phyloP scores from a whole-genome alignment of 106 monocot species.

The Phalaenopsis aphrodite region DNA sequence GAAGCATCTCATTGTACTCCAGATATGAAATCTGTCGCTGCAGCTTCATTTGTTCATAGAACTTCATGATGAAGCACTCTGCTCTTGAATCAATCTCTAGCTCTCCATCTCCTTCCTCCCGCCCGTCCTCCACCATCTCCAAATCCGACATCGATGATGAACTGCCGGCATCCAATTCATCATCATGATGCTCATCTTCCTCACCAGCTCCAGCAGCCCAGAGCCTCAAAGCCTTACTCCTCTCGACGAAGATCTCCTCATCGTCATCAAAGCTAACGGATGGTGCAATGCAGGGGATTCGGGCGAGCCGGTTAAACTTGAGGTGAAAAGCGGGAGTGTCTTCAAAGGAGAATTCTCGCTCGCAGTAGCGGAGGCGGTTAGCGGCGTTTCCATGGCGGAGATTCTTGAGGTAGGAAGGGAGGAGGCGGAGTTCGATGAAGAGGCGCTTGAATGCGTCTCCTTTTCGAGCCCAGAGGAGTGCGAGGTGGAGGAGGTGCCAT shows the following conservation, averaged over 20 bases:
- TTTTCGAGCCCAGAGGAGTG: conserved; percentile 32
- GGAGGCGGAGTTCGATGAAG: conserved; percentile 17
- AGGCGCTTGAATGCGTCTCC: conserved; percentile 20
- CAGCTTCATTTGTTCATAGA: conserved; percentile 24
- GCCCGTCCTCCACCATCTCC: not conserved
- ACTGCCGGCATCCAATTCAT: not conserved
- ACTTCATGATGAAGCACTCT: conserved; percentile 21
- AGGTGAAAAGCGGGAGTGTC: conserved; percentile 51
- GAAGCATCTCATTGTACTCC: conserved; percentile 19
- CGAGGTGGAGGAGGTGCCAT: conserved; percentile 28
- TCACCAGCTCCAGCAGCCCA: not conserved
- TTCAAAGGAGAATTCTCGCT: conserved; percentile 58
- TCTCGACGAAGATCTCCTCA: conserved; percentile 7
- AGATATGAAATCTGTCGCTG: conserved; percentile 16
- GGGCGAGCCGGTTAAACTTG: conserved; percentile 21
- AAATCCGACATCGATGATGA: too few species aligned
- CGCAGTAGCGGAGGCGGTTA: conserved; percentile 7
- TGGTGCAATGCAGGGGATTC: conserved; percentile 41
- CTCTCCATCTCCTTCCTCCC: not conserved
- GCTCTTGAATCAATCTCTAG: conserved; percentile 18
- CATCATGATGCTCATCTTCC: not conserved
- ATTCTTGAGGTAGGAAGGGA: conserved; percentile 8
- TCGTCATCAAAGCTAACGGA: conserved; percentile 7
- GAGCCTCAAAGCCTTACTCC: not conserved
- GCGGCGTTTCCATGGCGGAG: not conserved